Percentiles rank a stretch among this genome's conserved stretches.
phyloP scores from a whole-genome alignment of 805 yeast species.

The Komagataella kurtzmanii region DNA sequence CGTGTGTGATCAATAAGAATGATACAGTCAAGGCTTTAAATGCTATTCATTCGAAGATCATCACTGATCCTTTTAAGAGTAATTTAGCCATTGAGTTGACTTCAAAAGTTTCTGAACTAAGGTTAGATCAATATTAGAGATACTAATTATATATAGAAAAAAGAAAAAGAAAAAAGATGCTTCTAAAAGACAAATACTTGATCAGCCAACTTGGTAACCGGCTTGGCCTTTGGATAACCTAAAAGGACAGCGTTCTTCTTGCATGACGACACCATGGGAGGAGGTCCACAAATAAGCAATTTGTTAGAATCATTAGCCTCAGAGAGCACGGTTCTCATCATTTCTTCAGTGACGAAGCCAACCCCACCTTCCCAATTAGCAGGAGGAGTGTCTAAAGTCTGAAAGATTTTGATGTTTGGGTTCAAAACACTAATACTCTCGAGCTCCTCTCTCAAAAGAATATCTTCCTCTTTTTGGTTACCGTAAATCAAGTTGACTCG shows the following conservation, averaged over 20 bases:
- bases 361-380: slow-evolving; percentile 62
- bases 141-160: not conserved
- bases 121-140: slow-evolving; percentile 16
- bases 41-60: slow-evolving; percentile 67
- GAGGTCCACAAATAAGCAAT: slow-evolving; percentile 86
- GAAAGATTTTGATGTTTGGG: slow-evolving; percentile 53
- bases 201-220: slow-evolving; percentile 81
- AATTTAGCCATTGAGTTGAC: slow-evolving; percentile 18
- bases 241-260: slow-evolving; percentile 65
- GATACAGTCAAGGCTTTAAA: slow-evolving; percentile 79
- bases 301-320: slow-evolving; percentile 45
- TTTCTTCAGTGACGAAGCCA: slow-evolving; percentile 73
- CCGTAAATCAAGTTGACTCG: slow-evolving; percentile 68
- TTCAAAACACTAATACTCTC: slow-evolving; percentile 46
- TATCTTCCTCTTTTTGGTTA: slow-evolving; percentile 68
- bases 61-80: slow-evolving; percentile 27
- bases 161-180: not conserved
- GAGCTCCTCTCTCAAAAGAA: slow-evolving; percentile 67
- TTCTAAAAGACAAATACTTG: slow-evolving; percentile 73
- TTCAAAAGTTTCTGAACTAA: slow-evolving; percentile 30
- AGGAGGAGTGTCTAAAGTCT: slow-evolving; percentile 65
- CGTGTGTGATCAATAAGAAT: slow-evolving; percentile 79
- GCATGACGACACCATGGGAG: slow-evolving; percentile 77
- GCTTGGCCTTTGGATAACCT: slow-evolving; percentile 77
- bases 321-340: slow-evolving; percentile 53